Base-by-base conservation (phyloP, 2,329 filamentous ascomycete species). In the Calonectria crousiana region DNA sequence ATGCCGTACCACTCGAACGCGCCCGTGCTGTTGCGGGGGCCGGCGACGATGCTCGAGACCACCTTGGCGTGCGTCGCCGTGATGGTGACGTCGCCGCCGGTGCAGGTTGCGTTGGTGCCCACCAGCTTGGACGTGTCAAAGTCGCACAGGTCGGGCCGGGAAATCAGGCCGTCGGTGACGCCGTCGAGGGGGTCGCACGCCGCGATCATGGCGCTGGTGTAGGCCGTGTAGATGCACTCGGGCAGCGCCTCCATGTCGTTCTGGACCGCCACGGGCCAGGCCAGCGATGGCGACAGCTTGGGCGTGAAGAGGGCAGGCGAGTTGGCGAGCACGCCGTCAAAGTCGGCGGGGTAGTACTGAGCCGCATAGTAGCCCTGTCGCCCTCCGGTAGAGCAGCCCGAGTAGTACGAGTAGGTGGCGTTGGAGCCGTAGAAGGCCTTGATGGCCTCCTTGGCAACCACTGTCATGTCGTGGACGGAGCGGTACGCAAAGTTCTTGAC, bases 401-500 rank as follows among this genome's bases (percentile, higher is more conserved):
- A 26, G 30, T 53, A 67, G 34, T 67, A 67, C 23, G 65, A 67
- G 49, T 67, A 38, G 34, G 11, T 56, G 34, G 32, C 47, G n/a
- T 16, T 20, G 23, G 30, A 38, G 28, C 65, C 65, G 49, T 67
- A 67, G 49, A 67, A 67, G 65, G 47, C 13, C 2, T 4, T 41
- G 30, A 67, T n/a, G 23, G 34, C 47, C 32, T 51, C 49, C 49
- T 67, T 67, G 47, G 30, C 65, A 11, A 67, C 8, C 11, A 53
- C 34, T 4, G 49, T 52, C 47, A 67, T 41, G 26, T 67, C 65
- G 34, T 67, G 65, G 49, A 67, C 20, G 23, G 47, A 53, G 14
- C 49, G 32, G 32, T 52, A 53, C n/a, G 65, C 65, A 67, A 67
- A 67, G 34, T 67, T 67, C n/a, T 36, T 67, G 23, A 67, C 47